Conservation (phyloP, 305 asterid species). For the Withania somnifera region DNA sequence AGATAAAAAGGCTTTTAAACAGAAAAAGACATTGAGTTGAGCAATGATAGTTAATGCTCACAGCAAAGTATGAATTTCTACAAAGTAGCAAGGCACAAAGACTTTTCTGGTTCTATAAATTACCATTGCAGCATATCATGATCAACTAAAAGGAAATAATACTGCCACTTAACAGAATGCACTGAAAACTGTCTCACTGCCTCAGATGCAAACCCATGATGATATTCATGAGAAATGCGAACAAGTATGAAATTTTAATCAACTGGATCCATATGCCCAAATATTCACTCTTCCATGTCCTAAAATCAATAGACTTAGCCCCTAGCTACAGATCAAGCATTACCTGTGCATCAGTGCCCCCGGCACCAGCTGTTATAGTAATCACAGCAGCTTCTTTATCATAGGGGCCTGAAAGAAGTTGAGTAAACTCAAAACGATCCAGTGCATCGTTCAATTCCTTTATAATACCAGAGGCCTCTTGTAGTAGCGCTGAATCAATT, state of each 20-base stretch:
- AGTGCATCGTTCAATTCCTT: constrained; percentile 68
- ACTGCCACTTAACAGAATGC: not conserved
- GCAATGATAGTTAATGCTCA: not conserved
- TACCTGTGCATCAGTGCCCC: constrained; percentile 99
- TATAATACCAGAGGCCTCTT: constrained; percentile 71
- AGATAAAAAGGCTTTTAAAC: not conserved
- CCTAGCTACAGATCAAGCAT: constrained; percentile 3
- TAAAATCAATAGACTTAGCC: not conserved
- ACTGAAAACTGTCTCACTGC: not conserved
- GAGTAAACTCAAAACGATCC: constrained; percentile 79
- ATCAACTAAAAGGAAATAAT: not conserved
- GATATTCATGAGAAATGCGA: not conserved
- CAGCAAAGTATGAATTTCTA: not conserved
- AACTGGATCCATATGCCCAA: not conserved
- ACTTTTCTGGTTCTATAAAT: not conserved
- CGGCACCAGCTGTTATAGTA: constrained; percentile 85
- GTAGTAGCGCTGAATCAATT: constrained; percentile 51
- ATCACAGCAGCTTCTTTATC: constrained; percentile 92
- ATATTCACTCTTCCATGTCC: not conserved
- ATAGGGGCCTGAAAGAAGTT: constrained; percentile 88
- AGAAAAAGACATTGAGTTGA: not conserved
- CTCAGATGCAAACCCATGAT: not conserved
- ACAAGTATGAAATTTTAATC: not conserved
- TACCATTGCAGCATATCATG: not conserved
- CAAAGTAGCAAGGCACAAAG: not conserved